A percentile compares a stretch with the other conserved stretches of the same genome.
phyloP scores from a whole-genome alignment of 805 yeast species.

The Saccharomycopsis capsularis region DNA sequence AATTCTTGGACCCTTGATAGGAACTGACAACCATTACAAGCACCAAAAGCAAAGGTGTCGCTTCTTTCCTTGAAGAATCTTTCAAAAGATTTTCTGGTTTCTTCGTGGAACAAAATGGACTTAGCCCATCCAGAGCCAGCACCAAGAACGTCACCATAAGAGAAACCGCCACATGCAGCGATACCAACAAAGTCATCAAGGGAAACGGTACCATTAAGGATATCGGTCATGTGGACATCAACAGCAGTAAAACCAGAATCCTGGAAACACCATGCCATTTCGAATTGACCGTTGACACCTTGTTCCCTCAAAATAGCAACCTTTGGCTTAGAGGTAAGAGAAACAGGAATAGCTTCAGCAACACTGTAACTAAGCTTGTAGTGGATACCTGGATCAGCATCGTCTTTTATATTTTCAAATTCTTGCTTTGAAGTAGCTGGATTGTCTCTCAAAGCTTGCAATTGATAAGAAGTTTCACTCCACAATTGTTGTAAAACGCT shows the following conservation, averaged over 20 bases:
- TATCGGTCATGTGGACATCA: slow-evolving; percentile 96
- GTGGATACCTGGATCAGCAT: slow-evolving; percentile 82
- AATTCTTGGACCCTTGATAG: slow-evolving; percentile 75
- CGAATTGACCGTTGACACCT: slow-evolving; percentile 97
- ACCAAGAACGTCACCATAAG: slow-evolving; percentile 97
- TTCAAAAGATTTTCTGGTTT: slow-evolving; percentile 67
- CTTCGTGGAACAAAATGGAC: slow-evolving; percentile 79
- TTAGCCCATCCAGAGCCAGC: slow-evolving; percentile 99
- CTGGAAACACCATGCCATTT: slow-evolving; percentile 96
- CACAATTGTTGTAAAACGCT: slow-evolving; percentile 69
- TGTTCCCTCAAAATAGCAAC: slow-evolving; percentile 97
- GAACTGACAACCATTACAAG: slow-evolving; percentile 98
- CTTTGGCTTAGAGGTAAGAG: slow-evolving; percentile 52
- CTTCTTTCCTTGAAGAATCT: slow-evolving; percentile 77
- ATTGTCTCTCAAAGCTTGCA: slow-evolving; percentile 90
- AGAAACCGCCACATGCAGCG: slow-evolving; percentile 99
- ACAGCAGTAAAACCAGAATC: slow-evolving; percentile 92
- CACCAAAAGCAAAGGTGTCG: slow-evolving; percentile 96
- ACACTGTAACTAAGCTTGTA: slow-evolving; percentile 72
- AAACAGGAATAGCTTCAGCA: slow-evolving; percentile 38
- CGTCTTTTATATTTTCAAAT: slow-evolving; percentile 63
- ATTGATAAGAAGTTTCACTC: slow-evolving; percentile 81
- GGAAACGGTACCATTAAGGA: slow-evolving; percentile 62
- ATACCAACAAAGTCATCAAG: slow-evolving; percentile 81
- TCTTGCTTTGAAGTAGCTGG: slow-evolving; percentile 89